Evolutionary conservation across 768 basidiomycete species (phyloP).

Genomic region (Suillus fuscotomentosus): DNA sequence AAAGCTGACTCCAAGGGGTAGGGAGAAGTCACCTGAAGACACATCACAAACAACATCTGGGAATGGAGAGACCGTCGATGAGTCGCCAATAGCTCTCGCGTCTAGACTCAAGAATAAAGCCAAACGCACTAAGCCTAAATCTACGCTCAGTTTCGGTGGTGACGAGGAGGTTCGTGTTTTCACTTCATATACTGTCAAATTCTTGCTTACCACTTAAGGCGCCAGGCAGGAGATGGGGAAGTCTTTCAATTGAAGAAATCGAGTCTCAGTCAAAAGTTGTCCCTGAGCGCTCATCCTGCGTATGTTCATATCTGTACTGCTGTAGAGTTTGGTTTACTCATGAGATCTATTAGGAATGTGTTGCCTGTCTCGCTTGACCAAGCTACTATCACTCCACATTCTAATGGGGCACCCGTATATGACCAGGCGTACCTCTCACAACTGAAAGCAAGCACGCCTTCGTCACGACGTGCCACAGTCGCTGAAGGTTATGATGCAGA

Average conservation of each 20-base stretch:
- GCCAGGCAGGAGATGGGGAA: constrained; percentile 58
- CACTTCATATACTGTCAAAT: constrained; percentile 6
- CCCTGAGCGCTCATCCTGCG: constrained; percentile 56
- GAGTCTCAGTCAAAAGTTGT: constrained; percentile 63
- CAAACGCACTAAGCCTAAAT: constrained; percentile 64
- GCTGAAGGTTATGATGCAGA: constrained; percentile 50
- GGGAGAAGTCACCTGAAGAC: constrained; percentile 28
- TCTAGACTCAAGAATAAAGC: constrained; percentile 70
- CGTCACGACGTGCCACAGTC: constrained; percentile 41
- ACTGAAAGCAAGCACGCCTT: constrained; percentile 75
- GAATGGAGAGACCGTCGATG: constrained; percentile 32
- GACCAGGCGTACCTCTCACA: constrained; percentile 72
- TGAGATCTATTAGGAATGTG: constrained; percentile 31
- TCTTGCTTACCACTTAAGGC: constrained; percentile 26
- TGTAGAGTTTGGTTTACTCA: constrained; percentile 11
- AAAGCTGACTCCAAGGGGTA: constrained; percentile 37
- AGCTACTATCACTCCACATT: constrained; percentile 44
- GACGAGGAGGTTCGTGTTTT: constrained; percentile 55
- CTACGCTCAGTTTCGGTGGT: constrained; percentile 76
- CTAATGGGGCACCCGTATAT: constrained; percentile 60
- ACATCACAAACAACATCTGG: constrained; percentile 19
- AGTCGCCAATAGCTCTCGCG: constrained; percentile 60
- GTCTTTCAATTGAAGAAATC: constrained; percentile 83
- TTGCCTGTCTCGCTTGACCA: constrained; percentile 52
- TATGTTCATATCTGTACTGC: constrained; percentile 22